Conservation (phyloP, 2,329 filamentous ascomycete genomes). For the Colletotrichum cereale region DNA sequence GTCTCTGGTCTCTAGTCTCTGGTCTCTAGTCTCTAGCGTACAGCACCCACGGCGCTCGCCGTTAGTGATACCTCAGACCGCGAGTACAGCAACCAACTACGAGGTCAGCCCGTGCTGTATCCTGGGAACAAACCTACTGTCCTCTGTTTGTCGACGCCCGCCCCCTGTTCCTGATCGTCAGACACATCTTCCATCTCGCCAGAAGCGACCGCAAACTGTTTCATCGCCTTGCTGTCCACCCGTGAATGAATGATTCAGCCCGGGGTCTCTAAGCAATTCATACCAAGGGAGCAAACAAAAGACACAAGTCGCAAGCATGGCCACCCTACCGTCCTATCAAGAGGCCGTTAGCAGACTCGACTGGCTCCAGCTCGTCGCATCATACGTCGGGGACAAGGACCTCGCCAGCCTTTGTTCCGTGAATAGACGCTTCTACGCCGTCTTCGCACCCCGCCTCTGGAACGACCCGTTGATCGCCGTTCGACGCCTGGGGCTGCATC, state of each 20-base stretch:
- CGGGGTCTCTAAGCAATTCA: neutral
- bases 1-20: neutral
- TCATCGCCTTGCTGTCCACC: slow-evolving; percentile 4
- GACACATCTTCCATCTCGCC: neutral
- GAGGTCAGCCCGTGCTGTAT: neutral
- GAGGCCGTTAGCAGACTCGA: slow-evolving; percentile 61
- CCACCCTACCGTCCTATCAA: slow-evolving; percentile 64
- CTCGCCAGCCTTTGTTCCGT: slow-evolving; percentile 63
- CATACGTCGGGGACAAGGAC: slow-evolving; percentile 56
- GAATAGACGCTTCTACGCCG: slow-evolving; percentile 58
- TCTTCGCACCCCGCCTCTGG: slow-evolving; percentile 68
- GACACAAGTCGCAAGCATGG: slow-evolving; percentile 1
- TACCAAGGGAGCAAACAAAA: neutral
- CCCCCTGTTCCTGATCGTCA: neutral
- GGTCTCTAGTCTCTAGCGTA: neutral
- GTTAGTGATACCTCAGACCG: neutral
- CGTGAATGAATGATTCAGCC: slow-evolving; percentile 3
- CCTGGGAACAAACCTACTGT: slow-evolving; percentile 5
- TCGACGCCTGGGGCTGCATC: slow-evolving; percentile 55
- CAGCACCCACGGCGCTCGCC: neutral
- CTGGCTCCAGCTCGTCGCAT: slow-evolving; percentile 63
- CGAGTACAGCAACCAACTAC: neutral
- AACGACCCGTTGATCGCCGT: slow-evolving; percentile 59
- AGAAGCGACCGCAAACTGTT: slow-evolving; percentile 22
- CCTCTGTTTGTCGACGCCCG: neutral